A percentile compares a stretch with the other conserved stretches of the same genome.
phyloP scores from a whole-genome alignment of 257 asterid species.

The Datura wrightii region DNA sequence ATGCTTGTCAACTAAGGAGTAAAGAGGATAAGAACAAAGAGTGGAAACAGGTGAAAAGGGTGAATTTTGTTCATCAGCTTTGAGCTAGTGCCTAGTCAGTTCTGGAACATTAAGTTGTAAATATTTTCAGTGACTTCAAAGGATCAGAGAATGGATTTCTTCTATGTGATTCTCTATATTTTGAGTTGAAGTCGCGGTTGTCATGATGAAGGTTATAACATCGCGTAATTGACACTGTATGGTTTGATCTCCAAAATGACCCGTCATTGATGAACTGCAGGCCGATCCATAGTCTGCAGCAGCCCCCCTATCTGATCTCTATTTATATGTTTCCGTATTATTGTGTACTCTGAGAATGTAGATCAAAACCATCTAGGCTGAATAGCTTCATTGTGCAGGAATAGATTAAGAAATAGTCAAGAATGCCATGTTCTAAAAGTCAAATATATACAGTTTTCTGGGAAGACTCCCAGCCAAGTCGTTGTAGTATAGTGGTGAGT shows the following conservation, averaged over 20 bases:
- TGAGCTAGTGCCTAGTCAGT: neutral
- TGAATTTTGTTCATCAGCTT: neutral
- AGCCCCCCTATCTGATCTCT: neutral
- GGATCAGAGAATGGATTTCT: neutral
- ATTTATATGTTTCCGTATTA: neutral
- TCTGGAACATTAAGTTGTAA: neutral
- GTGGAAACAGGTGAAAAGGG: neutral
- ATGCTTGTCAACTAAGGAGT: neutral
- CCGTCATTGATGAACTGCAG: neutral
- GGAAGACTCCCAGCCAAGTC: slow-evolving; percentile 26
- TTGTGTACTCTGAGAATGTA: neutral
- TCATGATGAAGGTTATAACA: neutral
- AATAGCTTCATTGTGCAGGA: neutral
- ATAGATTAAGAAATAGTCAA: neutral
- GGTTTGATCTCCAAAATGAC: neutral
- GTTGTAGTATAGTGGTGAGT: slow-evolving; percentile 71
- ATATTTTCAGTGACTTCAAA: neutral
- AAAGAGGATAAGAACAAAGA: neutral
- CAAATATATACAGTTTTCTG: no score
- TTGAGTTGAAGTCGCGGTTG: neutral
- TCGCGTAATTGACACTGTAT: neutral
- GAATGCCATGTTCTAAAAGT: no score
- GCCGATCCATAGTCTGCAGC: neutral
- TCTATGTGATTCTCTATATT: neutral
- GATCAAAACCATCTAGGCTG: neutral